Base-by-base conservation (phyloP, 73 alveolate genomes). In the Loxodes magnus region DNA sequence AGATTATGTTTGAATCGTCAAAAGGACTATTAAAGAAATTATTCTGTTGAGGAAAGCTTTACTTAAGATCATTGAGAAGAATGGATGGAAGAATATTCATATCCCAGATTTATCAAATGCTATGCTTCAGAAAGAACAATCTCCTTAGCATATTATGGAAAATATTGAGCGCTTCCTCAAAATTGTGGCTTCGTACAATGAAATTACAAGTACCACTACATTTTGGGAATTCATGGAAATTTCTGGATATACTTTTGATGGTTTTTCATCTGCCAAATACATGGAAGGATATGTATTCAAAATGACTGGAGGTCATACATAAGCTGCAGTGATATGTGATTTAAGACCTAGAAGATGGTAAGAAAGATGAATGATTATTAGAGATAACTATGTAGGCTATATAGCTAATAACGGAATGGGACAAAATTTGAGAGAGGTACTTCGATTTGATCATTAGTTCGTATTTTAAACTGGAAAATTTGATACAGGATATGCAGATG, bases 401-500 rank as follows among this genome's bases (percentile, higher is more conserved):
- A 9, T 39, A n/a, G 19, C 6, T 6, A 39, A 2, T 29, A n/a
- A 39, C 30, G 9, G 41, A 9, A 31, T 31, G 41, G 41, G 41
- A 31, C 9, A n/a, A 9, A 31, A 31, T 9, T 31, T 31, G 9
- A 31, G 41, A 9, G 41, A 31, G 9, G n/a, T 9, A 31, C n/a
- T 10, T 31, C n/a, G 12, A 31, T 62, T 64, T 25, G 77, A 65
- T 38, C 23, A 26, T 14, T 38, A 46, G 4, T 71, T 65, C 36
- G 41, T 43, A 10, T 15, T 54, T 14, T 34, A 21, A n/a, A 42
- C 37, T 24, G 72, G 77, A 0, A 51, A 26, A 14, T 28, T 25
- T 7, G 66, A 50, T 26, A 46, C 82, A 29, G 69, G 70, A 26
- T 46, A 63, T n/a, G 64, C 57, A 12, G 44, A 36, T 17, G 73